Evolutionary conservation across 1,284 basidiomycete species (phyloP), one percentile per base, ranked within the genome.

Genomic region (Puccinia triticina): DNA sequence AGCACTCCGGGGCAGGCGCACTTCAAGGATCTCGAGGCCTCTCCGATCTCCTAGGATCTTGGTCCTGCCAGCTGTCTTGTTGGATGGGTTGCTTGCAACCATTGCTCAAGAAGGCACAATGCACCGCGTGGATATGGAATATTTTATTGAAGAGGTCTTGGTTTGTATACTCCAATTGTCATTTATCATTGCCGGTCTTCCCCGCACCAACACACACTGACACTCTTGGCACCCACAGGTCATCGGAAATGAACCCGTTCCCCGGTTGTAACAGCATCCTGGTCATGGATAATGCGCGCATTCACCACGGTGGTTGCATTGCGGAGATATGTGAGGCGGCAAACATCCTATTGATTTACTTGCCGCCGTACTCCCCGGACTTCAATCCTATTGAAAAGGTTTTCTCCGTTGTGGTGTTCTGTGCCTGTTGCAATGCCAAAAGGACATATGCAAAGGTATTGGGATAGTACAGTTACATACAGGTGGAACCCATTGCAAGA

Each of bases 311-410:
- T 12, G 71, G 71, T 12, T 26, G 48, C 26, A 50, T 73, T 50
- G 48, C 23, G 26, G 48, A 73, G 43, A 40, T 73, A 0, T 73
- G 71, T 50, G 48, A 34, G 14, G 32, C 21, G 1, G 48, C 43
- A 11, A 23, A 55, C 21, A 32, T 73, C 7, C 48, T 73, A 0
- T 21, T 46, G 0, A 29, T 73, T 3, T 53, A 73, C 29, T n/a
- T 73, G 23, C 71, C 71, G 11, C 26, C 71, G 5, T 73, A 73
- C 34, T 73, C 48, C 1, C 71, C 71, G 1, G 71, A 73, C 12
- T 21, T 73, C 26, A 73, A 73, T 21, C 71, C 71, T 5, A 73
- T 50, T 34, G 40, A 26, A 72, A 55, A 75, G 59, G 59, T 61
- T 2, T 50, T 50, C 48, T 50, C 48, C 2, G n/a, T n/a, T n/a